Conservation (phyloP, 1,139 yeast genomes). For the Meyerozyma guilliermondii region DNA sequence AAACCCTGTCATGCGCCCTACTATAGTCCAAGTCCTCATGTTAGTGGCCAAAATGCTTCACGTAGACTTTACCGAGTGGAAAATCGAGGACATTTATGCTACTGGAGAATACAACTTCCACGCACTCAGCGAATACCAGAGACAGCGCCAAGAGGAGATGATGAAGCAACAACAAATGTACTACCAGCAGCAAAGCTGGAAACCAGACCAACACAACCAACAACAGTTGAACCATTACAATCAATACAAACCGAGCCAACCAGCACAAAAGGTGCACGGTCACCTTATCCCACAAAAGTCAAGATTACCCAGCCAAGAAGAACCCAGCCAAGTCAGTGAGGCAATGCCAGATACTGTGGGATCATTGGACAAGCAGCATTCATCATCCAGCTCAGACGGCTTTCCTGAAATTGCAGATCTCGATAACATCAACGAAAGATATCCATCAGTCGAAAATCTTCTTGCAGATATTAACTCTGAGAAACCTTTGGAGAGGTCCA, state of each 20-base stretch:
- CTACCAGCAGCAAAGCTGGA: conserved; percentile 29
- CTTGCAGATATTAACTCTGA: conserved; percentile 1
- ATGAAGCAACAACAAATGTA: conserved; percentile 33
- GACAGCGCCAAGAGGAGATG: conserved; percentile 32
- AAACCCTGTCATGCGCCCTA: conserved; percentile 79
- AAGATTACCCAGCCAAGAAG: too few relatives aligned
- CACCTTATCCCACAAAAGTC: not conserved
- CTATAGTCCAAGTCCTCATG: conserved; percentile 62
- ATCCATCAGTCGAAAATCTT: conserved; percentile 33
- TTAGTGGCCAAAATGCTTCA: conserved; percentile 30
- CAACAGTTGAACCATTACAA: not conserved
- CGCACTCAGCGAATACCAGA: conserved; percentile 42
- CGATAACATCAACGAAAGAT: conserved; percentile 40
- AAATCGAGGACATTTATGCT: conserved; percentile 34
- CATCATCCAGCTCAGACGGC: conserved; percentile 10
- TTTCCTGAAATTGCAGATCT: conserved; percentile 28
- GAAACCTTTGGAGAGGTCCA: not conserved
- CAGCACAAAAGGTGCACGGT: not conserved
- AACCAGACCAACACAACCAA: not conserved
- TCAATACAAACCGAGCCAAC: not conserved
- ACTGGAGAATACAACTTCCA: conserved; percentile 41
- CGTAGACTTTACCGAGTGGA: conserved; percentile 21
- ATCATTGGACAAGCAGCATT: not conserved
- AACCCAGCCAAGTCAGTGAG: too few relatives aligned
- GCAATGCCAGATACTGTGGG: not conserved